A percentile compares a stretch with the other conserved stretches of the same genome.
These are phyloP conservation scores for Tolypocladium guangdongense DNA, from an alignment of 2,329 filamentous ascomycete genomes.

Conservation along the genomic window DNA sequence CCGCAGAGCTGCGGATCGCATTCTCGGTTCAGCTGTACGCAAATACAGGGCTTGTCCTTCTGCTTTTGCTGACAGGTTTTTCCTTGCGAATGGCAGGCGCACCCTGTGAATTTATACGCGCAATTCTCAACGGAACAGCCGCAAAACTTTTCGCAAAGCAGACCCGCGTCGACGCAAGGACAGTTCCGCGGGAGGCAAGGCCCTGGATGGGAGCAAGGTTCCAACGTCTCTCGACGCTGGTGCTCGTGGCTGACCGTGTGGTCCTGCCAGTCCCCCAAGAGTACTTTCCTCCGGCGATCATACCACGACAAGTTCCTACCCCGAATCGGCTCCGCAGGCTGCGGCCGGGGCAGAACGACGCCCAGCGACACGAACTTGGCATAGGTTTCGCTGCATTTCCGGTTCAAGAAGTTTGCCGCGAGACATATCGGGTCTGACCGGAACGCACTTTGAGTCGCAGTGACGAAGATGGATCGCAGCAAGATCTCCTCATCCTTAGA, in stretches of 20 bases:
- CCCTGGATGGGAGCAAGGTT: constrained; percentile 60
- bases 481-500: constrained; percentile 36
- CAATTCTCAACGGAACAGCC: constrained; percentile 48
- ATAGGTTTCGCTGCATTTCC: constrained; percentile 41
- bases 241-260: constrained; percentile 44
- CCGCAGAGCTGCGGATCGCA: constrained; percentile 70
- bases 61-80: constrained; percentile 46
- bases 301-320: constrained; percentile 42
- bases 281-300: constrained; percentile 43
- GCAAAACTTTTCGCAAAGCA: constrained; percentile 67
- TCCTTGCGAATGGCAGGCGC: constrained; percentile 50
- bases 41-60: constrained; percentile 55
- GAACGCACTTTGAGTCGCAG: constrained; percentile 28
- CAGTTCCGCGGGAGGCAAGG: constrained; percentile 52
- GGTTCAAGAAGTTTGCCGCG: constrained; percentile 36
- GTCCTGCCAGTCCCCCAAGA: constrained; percentile 44
- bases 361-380: constrained; percentile 15
- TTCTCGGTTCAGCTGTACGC: constrained; percentile 61
- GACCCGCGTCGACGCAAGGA: constrained; percentile 46
- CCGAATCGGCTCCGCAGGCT: constrained; percentile 18
- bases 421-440: constrained; percentile 35
- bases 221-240: constrained; percentile 44
- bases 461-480: constrained; percentile 34
- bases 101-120: constrained; percentile 54
- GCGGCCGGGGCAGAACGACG: constrained; percentile 12